phyloP scores from a whole-genome alignment of 345 rosid species.

The Isatis tinctoria region DNA sequence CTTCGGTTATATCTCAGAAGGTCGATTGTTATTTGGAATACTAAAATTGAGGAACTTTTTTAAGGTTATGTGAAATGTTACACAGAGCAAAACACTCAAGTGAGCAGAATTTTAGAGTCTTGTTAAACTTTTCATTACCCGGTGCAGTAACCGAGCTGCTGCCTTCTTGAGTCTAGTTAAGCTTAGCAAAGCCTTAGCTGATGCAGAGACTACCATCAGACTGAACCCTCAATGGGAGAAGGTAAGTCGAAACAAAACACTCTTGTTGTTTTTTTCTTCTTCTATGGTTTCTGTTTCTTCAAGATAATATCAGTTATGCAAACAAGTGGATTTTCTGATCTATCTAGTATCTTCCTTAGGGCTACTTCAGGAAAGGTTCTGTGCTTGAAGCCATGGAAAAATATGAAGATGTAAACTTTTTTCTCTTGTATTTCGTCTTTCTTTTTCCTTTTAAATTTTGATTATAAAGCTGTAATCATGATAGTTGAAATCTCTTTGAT shows the following conservation, averaged over 20 bases:
- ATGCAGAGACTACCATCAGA: slow-evolving; percentile 81
- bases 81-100: not conserved
- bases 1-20: not conserved
- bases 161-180: slow-evolving; percentile 87
- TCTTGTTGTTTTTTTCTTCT: not conserved
- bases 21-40: not conserved
- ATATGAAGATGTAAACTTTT: slow-evolving; percentile 67
- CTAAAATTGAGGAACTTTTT: not conserved
- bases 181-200: slow-evolving; percentile 88
- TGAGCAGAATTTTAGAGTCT: not conserved
- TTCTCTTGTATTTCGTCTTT: not conserved
- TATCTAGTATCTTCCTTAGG: slow-evolving; percentile 40
- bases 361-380: slow-evolving; percentile 95
- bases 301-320: not conserved
- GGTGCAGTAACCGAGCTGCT: slow-evolving; percentile 88
- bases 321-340: not conserved
- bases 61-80: not conserved
- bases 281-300: not conserved
- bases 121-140: not conserved
- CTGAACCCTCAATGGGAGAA: slow-evolving; percentile 94
- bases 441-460: not conserved
- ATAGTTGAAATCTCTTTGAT: slow-evolving; percentile 1
- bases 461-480: not conserved
- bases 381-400: slow-evolving; percentile 92
- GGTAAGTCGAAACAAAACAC: slow-evolving; percentile 36